These are phyloP conservation scores for Thalassiosira sp. DNA, from an alignment of 352 stramenopile species.

Conservation along the genomic window DNA sequence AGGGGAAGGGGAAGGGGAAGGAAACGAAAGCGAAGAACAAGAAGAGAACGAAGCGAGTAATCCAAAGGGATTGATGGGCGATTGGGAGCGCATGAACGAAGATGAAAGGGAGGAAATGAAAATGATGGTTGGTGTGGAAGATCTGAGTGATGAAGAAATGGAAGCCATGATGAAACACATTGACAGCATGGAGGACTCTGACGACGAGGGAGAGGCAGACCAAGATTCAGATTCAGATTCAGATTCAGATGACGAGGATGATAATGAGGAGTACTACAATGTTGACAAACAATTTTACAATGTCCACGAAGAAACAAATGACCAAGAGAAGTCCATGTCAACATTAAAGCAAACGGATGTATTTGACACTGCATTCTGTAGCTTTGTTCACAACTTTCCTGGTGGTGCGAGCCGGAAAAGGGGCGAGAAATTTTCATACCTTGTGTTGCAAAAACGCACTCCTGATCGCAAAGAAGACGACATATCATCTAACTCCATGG, in stretches of 20 bases:
- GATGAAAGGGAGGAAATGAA: conserved; percentile 14
- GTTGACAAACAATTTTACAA: conserved; percentile 27
- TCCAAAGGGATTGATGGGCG: conserved; percentile 9
- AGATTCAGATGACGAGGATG: conserved; percentile 32
- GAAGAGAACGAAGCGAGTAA: conserved; percentile 8
- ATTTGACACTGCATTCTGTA: conserved; percentile 72
- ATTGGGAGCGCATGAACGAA: conserved; percentile 8
- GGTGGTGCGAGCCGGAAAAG: conserved; percentile 44
- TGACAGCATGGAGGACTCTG: conserved; percentile 18
- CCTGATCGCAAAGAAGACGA: conserved; percentile 15
- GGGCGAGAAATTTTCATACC: conserved; percentile 81
- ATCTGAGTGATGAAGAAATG: conserved; percentile 28
- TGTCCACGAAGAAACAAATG: conserved; percentile 12
- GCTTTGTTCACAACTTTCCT: conserved; percentile 79
- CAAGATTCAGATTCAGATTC: conserved; percentile 40
- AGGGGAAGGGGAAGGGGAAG: conserved; percentile 17
- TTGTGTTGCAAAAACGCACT: conserved; percentile 74
- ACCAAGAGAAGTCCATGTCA: background rate
- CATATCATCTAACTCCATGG: background rate
- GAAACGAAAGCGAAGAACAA: conserved; percentile 33
- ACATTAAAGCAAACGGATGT: conserved; percentile 45
- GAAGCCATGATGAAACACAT: conserved; percentile 22
- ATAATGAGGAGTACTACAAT: conserved; percentile 21
- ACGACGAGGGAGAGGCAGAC: conserved; percentile 42
- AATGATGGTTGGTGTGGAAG: conserved; percentile 19